These are phyloP conservation scores for Saccharomycopsis sp. DNA, from an alignment of 805 yeast genomes.

Conservation along the genomic window DNA sequence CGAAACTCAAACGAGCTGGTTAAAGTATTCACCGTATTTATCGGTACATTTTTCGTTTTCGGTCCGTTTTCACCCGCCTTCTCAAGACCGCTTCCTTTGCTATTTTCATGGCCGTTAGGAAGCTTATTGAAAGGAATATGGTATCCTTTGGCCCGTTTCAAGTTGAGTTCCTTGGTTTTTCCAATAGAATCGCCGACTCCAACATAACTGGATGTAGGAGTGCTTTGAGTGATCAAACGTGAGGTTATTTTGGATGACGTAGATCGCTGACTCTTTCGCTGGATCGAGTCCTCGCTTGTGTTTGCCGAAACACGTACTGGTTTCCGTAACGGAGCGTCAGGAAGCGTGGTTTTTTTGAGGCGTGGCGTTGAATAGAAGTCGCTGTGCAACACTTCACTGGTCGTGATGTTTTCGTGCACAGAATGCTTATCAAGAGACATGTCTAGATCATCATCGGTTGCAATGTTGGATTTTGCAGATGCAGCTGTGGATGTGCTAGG, in stretches of 20 bases:
- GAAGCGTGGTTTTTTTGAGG: slow-evolving; percentile 30
- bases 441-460: slow-evolving; percentile 1
- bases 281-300: slow-evolving; percentile 25
- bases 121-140: background rate
- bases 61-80: slow-evolving; percentile 11
- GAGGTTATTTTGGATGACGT: slow-evolving; percentile 43
- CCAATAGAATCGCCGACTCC: background rate
- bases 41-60: slow-evolving; percentile 22
- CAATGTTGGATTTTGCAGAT: background rate
- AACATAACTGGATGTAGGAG: slow-evolving; percentile 14
- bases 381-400: background rate
- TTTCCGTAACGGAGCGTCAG: slow-evolving; percentile 37
- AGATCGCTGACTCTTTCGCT: slow-evolving; percentile 26
- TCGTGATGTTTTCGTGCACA: background rate
- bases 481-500: background rate
- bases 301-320: slow-evolving; percentile 25
- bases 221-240: slow-evolving; percentile 39
- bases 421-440: background rate
- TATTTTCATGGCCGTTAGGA: slow-evolving; percentile 1
- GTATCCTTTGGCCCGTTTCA: slow-evolving; percentile 13
- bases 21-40: background rate
- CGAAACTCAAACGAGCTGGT: slow-evolving; percentile 11
- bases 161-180: slow-evolving; percentile 1
- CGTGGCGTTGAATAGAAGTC: slow-evolving; percentile 38
- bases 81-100: slow-evolving; percentile 7